Conservation (phyloP, 257 asterid genomes). For the Solanum microdontum region DNA sequence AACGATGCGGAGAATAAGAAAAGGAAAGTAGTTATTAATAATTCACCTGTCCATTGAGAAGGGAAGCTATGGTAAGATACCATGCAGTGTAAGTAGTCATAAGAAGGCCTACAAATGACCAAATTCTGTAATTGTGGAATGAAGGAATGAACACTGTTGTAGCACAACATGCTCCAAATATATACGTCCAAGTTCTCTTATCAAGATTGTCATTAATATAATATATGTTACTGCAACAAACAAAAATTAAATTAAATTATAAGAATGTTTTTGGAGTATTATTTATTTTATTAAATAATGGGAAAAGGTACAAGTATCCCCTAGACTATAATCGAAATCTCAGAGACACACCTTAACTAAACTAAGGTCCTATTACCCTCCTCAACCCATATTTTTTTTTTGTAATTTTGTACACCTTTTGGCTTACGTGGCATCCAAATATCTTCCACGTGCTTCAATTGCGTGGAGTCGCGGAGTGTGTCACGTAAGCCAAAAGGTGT, state of each 20-base stretch:
- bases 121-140: constrained; percentile 77
- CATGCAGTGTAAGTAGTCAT: constrained; percentile 82
- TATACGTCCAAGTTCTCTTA: constrained; percentile 89
- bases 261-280: not conserved
- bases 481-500: too few species aligned
- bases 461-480: too few species aligned
- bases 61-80: constrained; percentile 75
- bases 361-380: too few species aligned
- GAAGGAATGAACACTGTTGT: constrained; percentile 80
- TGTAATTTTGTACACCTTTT: too few species aligned
- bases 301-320: too few species aligned
- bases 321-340: too few species aligned
- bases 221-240: constrained; percentile 61
- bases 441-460: too few species aligned
- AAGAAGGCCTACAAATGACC: constrained; percentile 71
- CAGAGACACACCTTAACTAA: too few species aligned
- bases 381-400: too few species aligned
- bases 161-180: constrained; percentile 86
- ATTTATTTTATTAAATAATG: not conserved
- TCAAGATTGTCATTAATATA: constrained; percentile 82
- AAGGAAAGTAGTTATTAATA: too few species aligned
- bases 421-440: too few species aligned
- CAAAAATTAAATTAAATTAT: not conserved
- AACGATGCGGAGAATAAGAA: not conserved
- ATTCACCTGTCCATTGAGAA: constrained; percentile 66